These are phyloP conservation scores for Houttuynia cordata DNA, from an alignment of 164 flowering plant genomes.

Conservation along the genomic window DNA sequence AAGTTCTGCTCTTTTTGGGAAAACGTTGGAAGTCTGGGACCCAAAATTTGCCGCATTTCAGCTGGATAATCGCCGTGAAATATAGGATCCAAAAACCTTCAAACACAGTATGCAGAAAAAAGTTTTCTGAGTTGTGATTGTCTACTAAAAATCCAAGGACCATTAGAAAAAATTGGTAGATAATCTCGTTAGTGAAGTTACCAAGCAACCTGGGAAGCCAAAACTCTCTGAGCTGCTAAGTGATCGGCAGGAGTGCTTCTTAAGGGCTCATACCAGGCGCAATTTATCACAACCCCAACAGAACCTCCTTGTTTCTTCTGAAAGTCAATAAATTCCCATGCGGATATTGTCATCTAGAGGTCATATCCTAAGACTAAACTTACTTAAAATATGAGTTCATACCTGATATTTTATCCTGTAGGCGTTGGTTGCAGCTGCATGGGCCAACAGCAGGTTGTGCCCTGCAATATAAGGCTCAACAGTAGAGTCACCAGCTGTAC, in stretches of 20 bases:
- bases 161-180: neutral
- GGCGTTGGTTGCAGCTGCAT: constrained; percentile 6
- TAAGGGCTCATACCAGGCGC: constrained; percentile 9
- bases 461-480: constrained; percentile 8
- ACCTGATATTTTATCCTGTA: constrained; percentile 8
- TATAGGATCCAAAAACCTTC: constrained; percentile 27
- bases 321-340: neutral
- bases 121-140: neutral
- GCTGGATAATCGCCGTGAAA: constrained; percentile 30
- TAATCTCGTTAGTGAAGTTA: neutral
- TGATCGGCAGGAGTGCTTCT: constrained; percentile 6
- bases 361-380: neutral
- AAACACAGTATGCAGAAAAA: neutral
- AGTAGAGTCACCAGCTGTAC: constrained; percentile 2
- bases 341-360: neutral
- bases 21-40: constrained; percentile 18
- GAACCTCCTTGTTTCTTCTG: constrained; percentile 9
- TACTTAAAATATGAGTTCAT: neutral
- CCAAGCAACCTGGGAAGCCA: constrained; percentile 5
- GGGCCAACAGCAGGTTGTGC: constrained; percentile 9
- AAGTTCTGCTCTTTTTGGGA: constrained; percentile 15
- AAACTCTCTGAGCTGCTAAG: constrained; percentile 3
- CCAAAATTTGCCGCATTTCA: constrained; percentile 22
- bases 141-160: neutral
- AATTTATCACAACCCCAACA: constrained; percentile 7